These are phyloP conservation scores for Trichoderma cornu-damae DNA, from an alignment of 2,329 filamentous ascomycete genomes.

Conservation along the genomic window DNA sequence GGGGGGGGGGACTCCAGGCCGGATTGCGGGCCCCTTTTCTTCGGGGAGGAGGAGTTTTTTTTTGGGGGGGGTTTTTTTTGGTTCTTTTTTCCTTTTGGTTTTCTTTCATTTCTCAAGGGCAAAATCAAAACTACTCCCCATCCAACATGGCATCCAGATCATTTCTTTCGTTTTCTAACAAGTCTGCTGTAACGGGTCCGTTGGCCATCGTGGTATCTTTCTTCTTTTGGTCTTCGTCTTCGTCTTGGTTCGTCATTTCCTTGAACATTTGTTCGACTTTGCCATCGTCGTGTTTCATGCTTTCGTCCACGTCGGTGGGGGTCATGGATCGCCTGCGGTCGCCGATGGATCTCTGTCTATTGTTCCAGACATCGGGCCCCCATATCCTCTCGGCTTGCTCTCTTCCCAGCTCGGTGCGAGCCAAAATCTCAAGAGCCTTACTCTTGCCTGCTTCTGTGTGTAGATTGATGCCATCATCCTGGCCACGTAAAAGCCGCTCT, in stretches of 20 bases:
- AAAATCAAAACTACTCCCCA: conserved; percentile 32
- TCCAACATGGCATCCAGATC: conserved; percentile 44
- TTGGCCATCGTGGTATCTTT: conserved; percentile 29
- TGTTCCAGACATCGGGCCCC: conserved; percentile 45
- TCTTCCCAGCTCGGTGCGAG: conserved; percentile 47
- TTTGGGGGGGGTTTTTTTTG: too few species aligned
- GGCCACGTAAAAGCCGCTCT: conserved; percentile 46
- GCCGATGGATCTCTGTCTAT: conserved; percentile 29
- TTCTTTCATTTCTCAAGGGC: not conserved
- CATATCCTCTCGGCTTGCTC: conserved; percentile 48
- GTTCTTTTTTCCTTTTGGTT: not conserved
- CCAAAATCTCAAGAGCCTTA: conserved; percentile 50
- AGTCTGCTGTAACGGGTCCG: conserved; percentile 38
- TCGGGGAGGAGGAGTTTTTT: too few species aligned
- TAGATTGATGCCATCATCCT: conserved; percentile 43
- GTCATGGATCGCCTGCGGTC: conserved; percentile 27
- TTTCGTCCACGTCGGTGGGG: conserved; percentile 28
- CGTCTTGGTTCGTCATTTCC: conserved; percentile 50
- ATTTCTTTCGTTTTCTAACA: conserved; percentile 43
- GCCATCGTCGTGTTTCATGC: conserved; percentile 38
- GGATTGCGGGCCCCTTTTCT: not conserved
- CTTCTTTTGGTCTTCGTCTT: conserved; percentile 42
- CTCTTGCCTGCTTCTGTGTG: conserved; percentile 43
- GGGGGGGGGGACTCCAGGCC: not conserved
- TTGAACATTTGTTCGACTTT: conserved; percentile 53